Evolutionary conservation across 306 rosid species (phyloP), one percentile per base, ranked within the genome.

Genomic region (Lablab purpureus): DNA sequence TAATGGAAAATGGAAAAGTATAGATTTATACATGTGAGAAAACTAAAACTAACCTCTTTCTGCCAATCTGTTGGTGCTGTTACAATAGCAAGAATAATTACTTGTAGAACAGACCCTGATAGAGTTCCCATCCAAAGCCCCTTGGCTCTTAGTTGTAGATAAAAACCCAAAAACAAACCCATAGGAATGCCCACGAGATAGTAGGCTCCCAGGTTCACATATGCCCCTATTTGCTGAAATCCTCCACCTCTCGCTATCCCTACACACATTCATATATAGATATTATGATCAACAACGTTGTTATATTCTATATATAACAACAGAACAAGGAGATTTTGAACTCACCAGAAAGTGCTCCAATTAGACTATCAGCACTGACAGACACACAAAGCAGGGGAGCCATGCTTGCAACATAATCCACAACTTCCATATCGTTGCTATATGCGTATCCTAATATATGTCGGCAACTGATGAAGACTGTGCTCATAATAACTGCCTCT

Each of bases 361-460:
- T 58, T 69, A 85, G 63, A 79, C 86, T 85, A 74, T 90, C 95
- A 21, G 85, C 72, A 58, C 67, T 77, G 23, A 88, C 78, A 12
- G 89, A 86, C 51, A 85, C 27, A 62, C 87, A 81, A 1, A 92
- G 77, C 27, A 92, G 83, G 9, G 97, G 97, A 80, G 69, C 81
- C 88, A 92, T 87, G 7, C 18, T 65, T 0, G 79, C 73, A 46
- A 89, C 83, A 13, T 87, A 65, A 37, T 83, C 78, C 37, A 87
- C 87, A 22, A 93, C 88, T 75, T 83, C 80, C 28, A 51, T 73
- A 36, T 91, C 92, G 21, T 51, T 84, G 87, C 90, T 88, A 27
- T 85, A 93, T 71, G 90, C 94, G 74, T 74, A 79, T 47, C 97
- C 98, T 80, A 88, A 46, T 7, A 87, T 34, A 46, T 68, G 43